These are phyloP conservation scores for maize (Zea mays) DNA, from an alignment of 176 grass and related monocot genomes.

Conservation along the genomic window DNA sequence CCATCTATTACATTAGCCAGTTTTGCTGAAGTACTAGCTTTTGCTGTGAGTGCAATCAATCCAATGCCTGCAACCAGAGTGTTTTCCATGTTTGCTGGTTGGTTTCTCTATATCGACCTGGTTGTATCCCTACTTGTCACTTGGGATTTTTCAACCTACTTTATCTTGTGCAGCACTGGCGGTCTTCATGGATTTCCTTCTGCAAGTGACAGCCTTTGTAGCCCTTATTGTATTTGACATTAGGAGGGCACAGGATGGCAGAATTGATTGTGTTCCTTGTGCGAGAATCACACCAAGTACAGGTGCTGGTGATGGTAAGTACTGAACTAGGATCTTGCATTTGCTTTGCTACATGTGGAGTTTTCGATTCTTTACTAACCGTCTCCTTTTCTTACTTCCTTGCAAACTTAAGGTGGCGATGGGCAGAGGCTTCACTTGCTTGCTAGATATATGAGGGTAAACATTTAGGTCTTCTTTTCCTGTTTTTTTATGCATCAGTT, in stretches of 20 bases:
- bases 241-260: constrained; percentile 75
- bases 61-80: constrained; percentile 92
- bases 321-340: constrained; percentile 8
- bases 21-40: constrained; percentile 88
- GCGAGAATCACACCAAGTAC: constrained; percentile 43
- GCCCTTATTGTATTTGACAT: constrained; percentile 89
- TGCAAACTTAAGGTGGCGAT: constrained; percentile 47
- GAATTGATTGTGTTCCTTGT: constrained; percentile 93
- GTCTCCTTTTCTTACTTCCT: constrained; percentile 29
- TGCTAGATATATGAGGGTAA: constrained; percentile 93
- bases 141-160: constrained; percentile 33
- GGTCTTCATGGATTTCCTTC: constrained; percentile 89
- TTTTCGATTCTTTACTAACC: constrained; percentile 30
- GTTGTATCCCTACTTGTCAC: constrained; percentile 25
- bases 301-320: constrained; percentile 54
- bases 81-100: constrained; percentile 99
- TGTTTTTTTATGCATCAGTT: constrained; percentile 20
- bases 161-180: constrained; percentile 85
- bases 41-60: constrained; percentile 86
- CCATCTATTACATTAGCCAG: constrained; percentile 96
- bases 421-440: constrained; percentile 55
- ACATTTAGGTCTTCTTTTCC: constrained; percentile 14
- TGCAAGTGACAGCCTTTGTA: constrained; percentile 93
- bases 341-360: constrained; percentile 36
- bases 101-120: constrained; percentile 41